Percentiles rank a stretch among this genome's conserved stretches.
Evolutionary conservation across 306 rosid species (phyloP).

Genomic region (Pueraria montana): DNA sequence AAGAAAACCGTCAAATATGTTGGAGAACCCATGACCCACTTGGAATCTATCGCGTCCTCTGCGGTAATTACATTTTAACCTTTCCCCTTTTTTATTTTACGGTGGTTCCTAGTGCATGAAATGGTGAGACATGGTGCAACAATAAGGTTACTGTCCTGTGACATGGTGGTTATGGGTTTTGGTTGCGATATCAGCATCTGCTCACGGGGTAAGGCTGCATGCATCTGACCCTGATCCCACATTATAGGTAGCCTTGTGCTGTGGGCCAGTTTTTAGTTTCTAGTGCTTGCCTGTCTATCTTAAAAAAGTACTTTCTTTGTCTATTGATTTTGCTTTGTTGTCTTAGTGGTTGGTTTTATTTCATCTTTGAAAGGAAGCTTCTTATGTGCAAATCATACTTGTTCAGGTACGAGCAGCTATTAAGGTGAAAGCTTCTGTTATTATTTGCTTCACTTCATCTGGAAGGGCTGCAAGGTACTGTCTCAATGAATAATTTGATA

Average conservation of each 20-base stretch:
- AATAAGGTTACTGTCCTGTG: conserved; percentile 9
- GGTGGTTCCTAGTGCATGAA: conserved; percentile 36
- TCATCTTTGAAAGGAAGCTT: conserved; percentile 35
- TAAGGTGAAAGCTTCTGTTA: conserved; percentile 97
- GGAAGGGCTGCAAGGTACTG: conserved; percentile 98
- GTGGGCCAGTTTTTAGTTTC: conserved; percentile 6
- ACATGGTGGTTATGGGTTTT: conserved; percentile 17
- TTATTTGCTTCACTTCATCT: conserved; percentile 97
- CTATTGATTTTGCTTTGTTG: conserved; percentile 32
- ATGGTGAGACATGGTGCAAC: conserved; percentile 2
- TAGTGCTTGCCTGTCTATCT: background rate
- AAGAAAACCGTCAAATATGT: conserved; percentile 92
- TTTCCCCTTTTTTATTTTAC: conserved; percentile 21
- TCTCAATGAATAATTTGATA: conserved; percentile 2
- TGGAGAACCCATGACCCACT: conserved; percentile 98
- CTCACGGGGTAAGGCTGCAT: conserved; percentile 6
- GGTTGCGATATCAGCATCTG: conserved; percentile 19
- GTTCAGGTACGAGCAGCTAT: conserved; percentile 96
- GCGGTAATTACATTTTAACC: conserved; percentile 66
- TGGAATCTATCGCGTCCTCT: conserved; percentile 99
- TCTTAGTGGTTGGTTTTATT: conserved; percentile 32
- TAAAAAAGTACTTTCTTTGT: background rate
- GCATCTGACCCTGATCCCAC: conserved; percentile 17
- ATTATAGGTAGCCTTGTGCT: background rate
- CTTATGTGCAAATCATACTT: conserved; percentile 38